Evolutionary conservation across 768 basidiomycete species (phyloP).

Genomic region (Suillus hirtellus): DNA sequence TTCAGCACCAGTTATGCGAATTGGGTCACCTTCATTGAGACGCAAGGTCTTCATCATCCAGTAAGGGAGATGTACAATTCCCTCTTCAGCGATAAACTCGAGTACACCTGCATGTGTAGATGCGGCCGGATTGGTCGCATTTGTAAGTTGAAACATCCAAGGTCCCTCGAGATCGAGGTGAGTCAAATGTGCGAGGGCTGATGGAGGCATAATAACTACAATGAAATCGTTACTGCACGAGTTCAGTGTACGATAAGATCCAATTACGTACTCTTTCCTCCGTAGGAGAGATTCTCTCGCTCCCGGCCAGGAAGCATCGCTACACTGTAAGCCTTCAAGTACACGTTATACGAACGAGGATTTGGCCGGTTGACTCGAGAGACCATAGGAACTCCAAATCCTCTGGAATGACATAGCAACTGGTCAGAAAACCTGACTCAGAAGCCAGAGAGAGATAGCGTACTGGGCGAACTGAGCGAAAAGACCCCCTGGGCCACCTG

Average conservation of each 20-base stretch:
- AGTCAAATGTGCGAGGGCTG: slow-evolving; percentile 86
- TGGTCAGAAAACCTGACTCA: slow-evolving; percentile 19
- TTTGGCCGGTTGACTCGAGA: slow-evolving; percentile 49
- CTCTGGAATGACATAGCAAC: slow-evolving; percentile 38
- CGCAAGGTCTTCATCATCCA: slow-evolving; percentile 99
- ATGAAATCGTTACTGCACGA: slow-evolving; percentile 10
- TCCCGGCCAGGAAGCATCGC: slow-evolving; percentile 89
- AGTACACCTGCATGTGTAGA: slow-evolving; percentile 97
- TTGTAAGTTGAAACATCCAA: slow-evolving; percentile 96
- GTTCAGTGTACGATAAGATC: slow-evolving; percentile 14
- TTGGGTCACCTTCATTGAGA: slow-evolving; percentile 91
- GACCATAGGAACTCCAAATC: slow-evolving; percentile 52
- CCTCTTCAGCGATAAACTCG: slow-evolving; percentile 98
- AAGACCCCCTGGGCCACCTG: slow-evolving; percentile 58
- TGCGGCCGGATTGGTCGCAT: slow-evolving; percentile 78
- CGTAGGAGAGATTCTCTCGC: slow-evolving; percentile 90
- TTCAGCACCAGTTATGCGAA: slow-evolving; percentile 86
- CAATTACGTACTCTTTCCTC: slow-evolving; percentile 86
- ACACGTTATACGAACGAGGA: slow-evolving; percentile 83
- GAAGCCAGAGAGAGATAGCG: slow-evolving; percentile 17
- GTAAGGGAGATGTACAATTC: slow-evolving; percentile 90
- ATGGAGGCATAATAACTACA: slow-evolving; percentile 96
- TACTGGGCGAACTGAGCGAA: slow-evolving; percentile 70
- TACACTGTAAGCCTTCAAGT: slow-evolving; percentile 92
- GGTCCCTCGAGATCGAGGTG: slow-evolving; percentile 86